Evolutionary conservation across 2,329 filamentous ascomycete genomes (phyloP), one percentile per base, ranked within the genome.

Genomic region (Calcarisporium arbuscula): DNA sequence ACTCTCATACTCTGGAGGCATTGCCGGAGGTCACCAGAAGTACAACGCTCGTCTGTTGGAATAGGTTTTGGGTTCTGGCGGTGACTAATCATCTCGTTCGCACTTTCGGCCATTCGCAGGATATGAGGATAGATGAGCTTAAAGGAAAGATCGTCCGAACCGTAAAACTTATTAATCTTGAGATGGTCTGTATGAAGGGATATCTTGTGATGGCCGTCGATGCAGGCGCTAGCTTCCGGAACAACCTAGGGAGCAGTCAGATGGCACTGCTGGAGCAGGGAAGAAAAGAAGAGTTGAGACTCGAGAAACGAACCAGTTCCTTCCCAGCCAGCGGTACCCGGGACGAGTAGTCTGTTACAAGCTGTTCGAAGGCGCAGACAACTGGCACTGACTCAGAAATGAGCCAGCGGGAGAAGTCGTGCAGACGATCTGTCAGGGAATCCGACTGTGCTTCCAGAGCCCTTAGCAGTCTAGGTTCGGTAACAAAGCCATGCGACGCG

Each of bases 141-240:
- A 22, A 41, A 41, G 11, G 32, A 41, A 23, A 26, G 36, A 30
- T 41, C 39, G 8, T 38, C 21, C 7, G 21, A 4, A 1, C 39
- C 32, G n/a, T 33, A 38, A 19, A 38, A 41, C 15, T 41, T 41
- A 16, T 41, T 41, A 14, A 41, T 33, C 26, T 41, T 41, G 12
- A 41, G 20, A 19, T 41, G 30, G 30, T 41, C 35, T 19, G 36
- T 28, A 17, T 36, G 19, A 12, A 41, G 35, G 19, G 39, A 21
- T 36, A 41, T 36, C 14, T 30, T 30, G 16, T 12, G 19, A 28
- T 41, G 32, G 30, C 39, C 36, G 17, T 41, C 32, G 16, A 41
- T 41, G 23, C 32, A 41, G 26, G 36, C 36, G 22, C 39, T 41
- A n/a, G 23, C 6, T 16, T 41, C 39, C 8, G 35, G 29, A 5